Evolutionary conservation across 805 yeast genomes (phyloP).

Genomic region (Candida xyloterini): DNA sequence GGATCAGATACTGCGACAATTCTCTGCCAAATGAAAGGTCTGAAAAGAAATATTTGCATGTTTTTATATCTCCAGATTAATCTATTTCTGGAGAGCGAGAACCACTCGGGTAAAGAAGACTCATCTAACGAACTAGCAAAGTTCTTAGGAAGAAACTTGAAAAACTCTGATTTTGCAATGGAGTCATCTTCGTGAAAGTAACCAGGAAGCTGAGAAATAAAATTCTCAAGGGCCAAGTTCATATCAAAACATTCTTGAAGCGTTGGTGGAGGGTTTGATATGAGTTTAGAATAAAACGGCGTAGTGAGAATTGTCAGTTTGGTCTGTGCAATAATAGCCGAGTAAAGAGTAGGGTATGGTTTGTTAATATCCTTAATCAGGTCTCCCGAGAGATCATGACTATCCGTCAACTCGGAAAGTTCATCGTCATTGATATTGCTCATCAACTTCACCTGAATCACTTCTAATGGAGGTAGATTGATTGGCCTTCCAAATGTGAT

Average conservation of each 20-base stretch:
- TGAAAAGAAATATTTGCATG: constrained; percentile 50
- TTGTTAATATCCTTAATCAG: constrained; percentile 23
- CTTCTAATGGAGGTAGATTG: constrained; percentile 44
- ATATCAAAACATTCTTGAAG: constrained; percentile 49
- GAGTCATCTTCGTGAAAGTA: constrained; percentile 44
- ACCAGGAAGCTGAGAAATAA: constrained; percentile 42
- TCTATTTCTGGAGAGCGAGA: constrained; percentile 49
- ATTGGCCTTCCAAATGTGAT: constrained; percentile 66
- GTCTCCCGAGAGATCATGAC: constrained; percentile 14
- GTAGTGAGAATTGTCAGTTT: constrained; percentile 46
- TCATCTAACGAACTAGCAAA: constrained; percentile 17
- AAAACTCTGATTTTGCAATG: constrained; percentile 25
- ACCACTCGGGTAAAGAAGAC: constrained; percentile 45
- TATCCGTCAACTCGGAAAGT: constrained; percentile 27
- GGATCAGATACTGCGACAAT: constrained; percentile 39
- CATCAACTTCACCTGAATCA: constrained; percentile 49
- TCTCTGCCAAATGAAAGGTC: constrained; percentile 57
- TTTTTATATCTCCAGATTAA: constrained; percentile 59
- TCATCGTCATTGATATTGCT: constrained; percentile 47
- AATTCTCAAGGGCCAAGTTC: constrained; percentile 41
- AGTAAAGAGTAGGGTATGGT: constrained; percentile 51
- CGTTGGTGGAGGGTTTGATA: constrained; percentile 46
- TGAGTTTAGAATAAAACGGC: constrained; percentile 46
- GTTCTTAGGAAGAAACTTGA: constrained; percentile 23
- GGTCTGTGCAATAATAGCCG: constrained; percentile 56